Percentiles rank a stretch among this genome's conserved stretches.
These are phyloP conservation scores for Elongisporangium undulatum DNA, from an alignment of 352 stramenopile genomes.

Conservation along the genomic window DNA sequence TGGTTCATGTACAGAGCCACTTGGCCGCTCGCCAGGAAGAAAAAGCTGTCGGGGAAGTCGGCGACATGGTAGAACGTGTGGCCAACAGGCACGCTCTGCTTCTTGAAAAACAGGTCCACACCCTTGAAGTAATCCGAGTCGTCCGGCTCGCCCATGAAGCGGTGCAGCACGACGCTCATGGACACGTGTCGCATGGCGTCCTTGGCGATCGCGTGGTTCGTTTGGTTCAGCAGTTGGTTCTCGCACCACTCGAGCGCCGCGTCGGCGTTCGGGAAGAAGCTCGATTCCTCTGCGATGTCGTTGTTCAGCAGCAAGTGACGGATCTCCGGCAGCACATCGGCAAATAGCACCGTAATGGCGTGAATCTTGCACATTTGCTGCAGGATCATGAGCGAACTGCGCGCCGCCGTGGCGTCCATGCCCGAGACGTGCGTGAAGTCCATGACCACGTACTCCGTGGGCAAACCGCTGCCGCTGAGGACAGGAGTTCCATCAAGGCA, in stretches of 20 bases:
- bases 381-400: slow-evolving; percentile 80
- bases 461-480: slow-evolving; percentile 38
- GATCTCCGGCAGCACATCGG: slow-evolving; percentile 65
- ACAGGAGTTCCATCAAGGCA: slow-evolving; percentile 67
- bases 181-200: slow-evolving; percentile 37
- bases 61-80: slow-evolving; percentile 75
- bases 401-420: slow-evolving; percentile 85
- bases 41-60: slow-evolving; percentile 59
- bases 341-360: slow-evolving; percentile 67
- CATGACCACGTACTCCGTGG: slow-evolving; percentile 85
- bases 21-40: slow-evolving; percentile 68
- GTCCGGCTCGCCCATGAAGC: slow-evolving; percentile 76
- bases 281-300: slow-evolving; percentile 60
- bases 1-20: slow-evolving; percentile 78
- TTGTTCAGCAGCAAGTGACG: slow-evolving; percentile 58
- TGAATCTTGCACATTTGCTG: slow-evolving; percentile 74
- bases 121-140: slow-evolving; percentile 59
- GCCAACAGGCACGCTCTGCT: slow-evolving; percentile 42
- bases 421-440: slow-evolving; percentile 85
- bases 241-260: slow-evolving; percentile 76
- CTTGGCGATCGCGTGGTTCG: slow-evolving; percentile 21
- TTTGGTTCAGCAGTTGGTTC: slow-evolving; percentile 47
- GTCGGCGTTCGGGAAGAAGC: slow-evolving; percentile 69
- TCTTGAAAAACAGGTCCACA: slow-evolving; percentile 61
- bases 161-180: slow-evolving; percentile 66